These are phyloP conservation scores for Lipomyces yamadae DNA, from an alignment of 805 yeast species.

Conservation along the genomic window DNA sequence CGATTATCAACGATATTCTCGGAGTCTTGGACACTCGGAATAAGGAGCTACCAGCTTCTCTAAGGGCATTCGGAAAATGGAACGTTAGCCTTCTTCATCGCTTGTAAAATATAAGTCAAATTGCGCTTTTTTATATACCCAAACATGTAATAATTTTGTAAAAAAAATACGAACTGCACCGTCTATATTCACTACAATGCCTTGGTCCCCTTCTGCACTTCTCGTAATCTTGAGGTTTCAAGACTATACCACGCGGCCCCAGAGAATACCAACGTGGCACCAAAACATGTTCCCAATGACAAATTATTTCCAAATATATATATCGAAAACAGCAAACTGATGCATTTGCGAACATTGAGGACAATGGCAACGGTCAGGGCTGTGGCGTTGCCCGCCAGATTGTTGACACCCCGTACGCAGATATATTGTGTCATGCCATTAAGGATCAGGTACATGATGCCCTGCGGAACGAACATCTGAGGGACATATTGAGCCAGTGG, in stretches of 20 bases:
- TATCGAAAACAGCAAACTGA: slow-evolving; percentile 62
- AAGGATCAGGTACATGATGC: slow-evolving; percentile 43
- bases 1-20: slow-evolving; percentile 46
- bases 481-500: slow-evolving; percentile 4
- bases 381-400: slow-evolving; percentile 59
- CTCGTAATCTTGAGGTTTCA: slow-evolving; percentile 32
- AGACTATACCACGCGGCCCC: slow-evolving; percentile 59
- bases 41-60: slow-evolving; percentile 46
- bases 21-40: slow-evolving; percentile 44
- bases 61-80: slow-evolving; percentile 42
- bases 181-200: slow-evolving; percentile 1
- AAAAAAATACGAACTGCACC: not conserved
- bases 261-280: slow-evolving; percentile 56
- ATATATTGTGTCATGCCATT: slow-evolving; percentile 61
- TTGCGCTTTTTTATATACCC: not conserved
- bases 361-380: slow-evolving; percentile 69
- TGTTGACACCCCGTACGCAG: slow-evolving; percentile 72
- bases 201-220: slow-evolving; percentile 20
- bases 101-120: slow-evolving; percentile 12
- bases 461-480: slow-evolving; percentile 38
- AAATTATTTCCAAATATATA: slow-evolving; percentile 56
- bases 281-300: slow-evolving; percentile 50
- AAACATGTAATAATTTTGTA: not conserved
- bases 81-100: slow-evolving; percentile 41
- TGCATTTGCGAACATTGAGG: slow-evolving; percentile 63